Conservation (phyloP, 2,329 filamentous ascomycete species). For the Nigrospora oryzae region DNA sequence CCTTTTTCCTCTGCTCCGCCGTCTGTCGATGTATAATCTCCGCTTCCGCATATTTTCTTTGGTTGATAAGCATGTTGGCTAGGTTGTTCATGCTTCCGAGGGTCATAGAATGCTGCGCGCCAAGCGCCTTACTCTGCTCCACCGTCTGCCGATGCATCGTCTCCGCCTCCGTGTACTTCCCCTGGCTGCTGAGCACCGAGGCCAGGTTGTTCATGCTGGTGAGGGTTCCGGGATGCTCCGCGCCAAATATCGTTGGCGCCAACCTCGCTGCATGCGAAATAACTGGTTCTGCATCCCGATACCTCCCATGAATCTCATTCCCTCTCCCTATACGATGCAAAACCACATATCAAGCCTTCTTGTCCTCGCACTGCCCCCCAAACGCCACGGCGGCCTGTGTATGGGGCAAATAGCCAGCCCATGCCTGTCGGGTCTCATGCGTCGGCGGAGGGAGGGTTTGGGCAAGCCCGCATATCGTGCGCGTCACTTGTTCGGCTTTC, state of each 20-base stretch:
- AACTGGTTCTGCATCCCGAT: too few species aligned
- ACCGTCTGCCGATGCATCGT: conserved; percentile 9
- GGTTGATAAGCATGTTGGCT: conserved; percentile 2
- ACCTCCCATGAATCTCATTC: too few species aligned
- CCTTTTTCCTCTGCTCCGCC: conserved; percentile 4
- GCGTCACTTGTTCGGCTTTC: not conserved
- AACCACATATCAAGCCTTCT: not conserved
- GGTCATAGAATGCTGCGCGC: conserved; percentile 8
- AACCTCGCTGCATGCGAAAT: too few species aligned
- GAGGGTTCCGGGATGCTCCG: conserved; percentile 9
- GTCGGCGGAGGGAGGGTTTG: not conserved
- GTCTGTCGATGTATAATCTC: conserved; percentile 6
- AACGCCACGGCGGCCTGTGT: not conserved
- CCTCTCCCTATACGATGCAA: too few species aligned
- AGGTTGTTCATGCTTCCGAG: conserved; percentile 12
- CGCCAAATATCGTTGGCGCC: conserved; percentile 3
- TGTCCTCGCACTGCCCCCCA: not conserved
- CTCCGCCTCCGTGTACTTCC: conserved; percentile 17
- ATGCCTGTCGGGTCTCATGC: not conserved
- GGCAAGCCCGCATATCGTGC: not conserved
- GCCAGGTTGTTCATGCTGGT: conserved; percentile 12
- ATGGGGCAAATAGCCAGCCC: conserved; percentile 4
- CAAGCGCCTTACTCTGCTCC: conserved; percentile 3
- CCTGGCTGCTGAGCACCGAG: conserved; percentile 7
- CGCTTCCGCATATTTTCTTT: conserved; percentile 4